Conservation (phyloP, 345 rosid genomes). For the Moricandia moricandioides region DNA sequence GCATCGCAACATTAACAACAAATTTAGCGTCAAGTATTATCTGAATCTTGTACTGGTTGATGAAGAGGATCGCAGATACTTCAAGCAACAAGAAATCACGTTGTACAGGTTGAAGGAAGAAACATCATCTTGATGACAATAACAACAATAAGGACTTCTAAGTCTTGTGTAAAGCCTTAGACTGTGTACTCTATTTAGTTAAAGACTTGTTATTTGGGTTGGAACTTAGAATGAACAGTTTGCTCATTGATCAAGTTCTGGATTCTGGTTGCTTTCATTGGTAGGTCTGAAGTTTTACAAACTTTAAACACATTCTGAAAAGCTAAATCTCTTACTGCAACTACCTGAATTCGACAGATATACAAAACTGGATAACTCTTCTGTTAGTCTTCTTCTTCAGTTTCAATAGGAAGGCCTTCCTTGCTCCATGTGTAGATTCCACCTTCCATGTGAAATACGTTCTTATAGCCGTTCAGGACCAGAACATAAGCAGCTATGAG, state of each 20-base stretch:
- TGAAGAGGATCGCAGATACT: constrained; percentile 96
- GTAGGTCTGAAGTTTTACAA: constrained; percentile 20
- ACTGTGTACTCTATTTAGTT: constrained; percentile 23
- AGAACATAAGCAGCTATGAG: constrained; percentile 93
- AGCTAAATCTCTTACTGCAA: constrained; percentile 23
- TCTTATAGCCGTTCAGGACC: constrained; percentile 78
- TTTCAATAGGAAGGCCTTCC: constrained; percentile 67
- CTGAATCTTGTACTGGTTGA: constrained; percentile 95
- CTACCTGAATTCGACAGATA: constrained; percentile 27
- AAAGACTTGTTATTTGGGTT: background rate
- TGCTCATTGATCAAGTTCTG: background rate
- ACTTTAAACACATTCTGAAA: constrained; percentile 5
- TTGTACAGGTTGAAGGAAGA: constrained; percentile 79
- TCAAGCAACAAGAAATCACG: constrained; percentile 95
- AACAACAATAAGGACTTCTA: constrained; percentile 11
- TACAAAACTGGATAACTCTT: constrained; percentile 32
- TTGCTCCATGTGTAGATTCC: constrained; percentile 84
- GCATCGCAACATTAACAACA: constrained; percentile 93
- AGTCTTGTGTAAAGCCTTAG: constrained; percentile 29
- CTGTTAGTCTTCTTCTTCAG: constrained; percentile 48
- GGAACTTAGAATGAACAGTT: constrained; percentile 7
- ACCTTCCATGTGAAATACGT: constrained; percentile 91
- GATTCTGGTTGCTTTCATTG: constrained; percentile 4
- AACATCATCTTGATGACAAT: constrained; percentile 18
- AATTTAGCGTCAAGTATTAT: constrained; percentile 94